Conservation (phyloP, 1,139 yeast species). For the Zygosaccharomyces sapae region DNA sequence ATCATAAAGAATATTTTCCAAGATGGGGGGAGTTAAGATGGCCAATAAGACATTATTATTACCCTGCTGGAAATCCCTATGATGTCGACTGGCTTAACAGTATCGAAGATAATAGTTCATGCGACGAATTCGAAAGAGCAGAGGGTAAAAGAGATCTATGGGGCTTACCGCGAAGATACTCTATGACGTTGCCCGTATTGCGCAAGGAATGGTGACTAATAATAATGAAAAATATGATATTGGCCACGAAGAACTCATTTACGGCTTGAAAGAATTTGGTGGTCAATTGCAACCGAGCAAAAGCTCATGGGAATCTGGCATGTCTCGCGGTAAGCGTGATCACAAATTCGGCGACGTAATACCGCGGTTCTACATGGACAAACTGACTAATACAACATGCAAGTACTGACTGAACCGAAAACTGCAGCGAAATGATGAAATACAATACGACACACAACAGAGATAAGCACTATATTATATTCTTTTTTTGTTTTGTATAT, state of each 20-base stretch:
- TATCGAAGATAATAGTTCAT: conserved; percentile 55
- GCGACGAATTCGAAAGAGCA: conserved; percentile 45
- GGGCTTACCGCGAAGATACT: conserved; percentile 86
- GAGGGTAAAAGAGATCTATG: conserved; percentile 61
- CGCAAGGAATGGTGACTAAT: conserved; percentile 35
- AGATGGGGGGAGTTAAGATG: conserved; percentile 71
- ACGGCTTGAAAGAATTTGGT: conserved; percentile 51
- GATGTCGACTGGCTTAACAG: conserved; percentile 62
- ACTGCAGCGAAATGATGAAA: not conserved
- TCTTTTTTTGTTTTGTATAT: conserved; percentile 2
- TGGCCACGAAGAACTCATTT: conserved; percentile 67
- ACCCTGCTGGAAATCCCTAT: conserved; percentile 50
- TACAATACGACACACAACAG: conserved; percentile 6
- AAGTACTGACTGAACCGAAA: conserved; percentile 10
- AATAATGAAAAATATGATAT: conserved; percentile 24
- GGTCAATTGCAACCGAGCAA: conserved; percentile 42
- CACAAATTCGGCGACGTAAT: conserved; percentile 49
- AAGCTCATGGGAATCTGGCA: conserved; percentile 41
- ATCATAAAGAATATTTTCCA: conserved; percentile 34
- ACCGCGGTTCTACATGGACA: conserved; percentile 29
- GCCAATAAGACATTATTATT: conserved; percentile 58
- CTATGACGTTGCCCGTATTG: conserved; percentile 70
- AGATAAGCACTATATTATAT: conserved; percentile 3
- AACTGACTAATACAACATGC: conserved; percentile 10
- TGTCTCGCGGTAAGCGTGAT: conserved; percentile 40